Percentiles rank a stretch among this genome's conserved stretches.
These are phyloP conservation scores for Talaromyces nanjingensis DNA, from an alignment of 495 filamentous ascomycete genomes.

Conservation along the genomic window DNA sequence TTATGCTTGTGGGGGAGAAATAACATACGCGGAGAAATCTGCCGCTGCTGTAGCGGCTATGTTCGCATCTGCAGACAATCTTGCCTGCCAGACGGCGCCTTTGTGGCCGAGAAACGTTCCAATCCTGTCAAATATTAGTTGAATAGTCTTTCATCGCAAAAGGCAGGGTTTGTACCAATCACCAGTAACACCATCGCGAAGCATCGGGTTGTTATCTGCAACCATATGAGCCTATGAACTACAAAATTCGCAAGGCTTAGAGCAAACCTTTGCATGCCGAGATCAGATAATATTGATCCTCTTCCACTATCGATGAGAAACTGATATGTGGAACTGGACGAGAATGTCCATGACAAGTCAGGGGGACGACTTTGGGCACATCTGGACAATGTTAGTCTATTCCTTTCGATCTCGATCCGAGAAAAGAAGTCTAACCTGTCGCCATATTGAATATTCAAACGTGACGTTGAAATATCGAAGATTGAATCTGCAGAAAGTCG, in stretches of 20 bases:
- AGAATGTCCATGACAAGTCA: conserved; percentile 96
- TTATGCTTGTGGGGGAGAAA: background rate
- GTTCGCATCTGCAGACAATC: conserved; percentile 79
- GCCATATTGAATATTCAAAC: background rate
- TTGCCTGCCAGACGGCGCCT: conserved; percentile 92
- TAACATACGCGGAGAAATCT: conserved; percentile 84
- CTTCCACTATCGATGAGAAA: conserved; percentile 82
- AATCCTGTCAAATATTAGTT: conserved; percentile 53
- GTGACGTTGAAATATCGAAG: background rate
- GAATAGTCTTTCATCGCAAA: background rate
- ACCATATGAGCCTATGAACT: background rate
- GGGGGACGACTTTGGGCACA: conserved; percentile 69
- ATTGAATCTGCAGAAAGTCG: background rate
- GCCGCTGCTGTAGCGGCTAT: conserved; percentile 89
- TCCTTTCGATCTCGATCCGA: background rate
- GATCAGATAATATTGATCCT: conserved; percentile 87
- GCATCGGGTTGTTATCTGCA: conserved; percentile 93
- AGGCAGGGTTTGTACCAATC: conserved; percentile 59
- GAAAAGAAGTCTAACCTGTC: background rate
- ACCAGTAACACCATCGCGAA: conserved; percentile 91
- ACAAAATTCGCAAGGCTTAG: background rate
- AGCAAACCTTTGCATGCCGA: conserved; percentile 92
- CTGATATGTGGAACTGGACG: conserved; percentile 91
- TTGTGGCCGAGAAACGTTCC: conserved; percentile 98
- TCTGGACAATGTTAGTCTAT: conserved; percentile 26